Conservation (phyloP, 2,329 filamentous ascomycete species). For the Beauveria sp. region DNA sequence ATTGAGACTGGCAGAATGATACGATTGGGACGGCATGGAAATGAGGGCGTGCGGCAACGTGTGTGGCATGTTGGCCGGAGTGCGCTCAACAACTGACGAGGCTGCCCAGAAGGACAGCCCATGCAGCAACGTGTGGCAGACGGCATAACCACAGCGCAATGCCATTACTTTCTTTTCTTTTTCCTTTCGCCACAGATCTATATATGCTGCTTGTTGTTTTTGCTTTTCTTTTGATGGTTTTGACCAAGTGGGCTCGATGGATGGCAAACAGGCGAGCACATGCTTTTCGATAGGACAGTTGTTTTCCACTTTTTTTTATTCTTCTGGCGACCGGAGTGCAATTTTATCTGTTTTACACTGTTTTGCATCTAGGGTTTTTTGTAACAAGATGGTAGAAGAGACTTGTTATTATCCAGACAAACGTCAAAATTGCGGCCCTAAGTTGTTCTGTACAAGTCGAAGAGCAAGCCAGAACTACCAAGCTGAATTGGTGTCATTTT, state of each 20-base stretch:
- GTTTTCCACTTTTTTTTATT: not conserved
- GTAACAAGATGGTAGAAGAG: not conserved
- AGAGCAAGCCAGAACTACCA: not conserved
- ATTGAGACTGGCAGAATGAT: conserved; percentile 1
- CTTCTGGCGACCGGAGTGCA: conserved; percentile 45
- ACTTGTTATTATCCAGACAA: not conserved
- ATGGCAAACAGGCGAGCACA: conserved; percentile 23
- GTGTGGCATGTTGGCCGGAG: not conserved
- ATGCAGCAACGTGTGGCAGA: not conserved
- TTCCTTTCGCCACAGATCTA: conserved; percentile 5
- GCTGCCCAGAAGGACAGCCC: not conserved
- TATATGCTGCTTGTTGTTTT: not conserved
- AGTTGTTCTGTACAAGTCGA: not conserved
- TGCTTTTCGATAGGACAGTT: conserved; percentile 36
- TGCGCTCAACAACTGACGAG: not conserved
- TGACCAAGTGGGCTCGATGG: conserved; percentile 25
- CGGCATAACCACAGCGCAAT: not conserved
- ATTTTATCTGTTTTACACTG: conserved; percentile 29
- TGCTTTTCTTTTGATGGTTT: conserved; percentile 20
- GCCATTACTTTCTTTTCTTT: not conserved
- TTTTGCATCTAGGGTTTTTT: conserved; percentile 15
- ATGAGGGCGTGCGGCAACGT: not conserved
- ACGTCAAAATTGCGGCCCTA: not conserved
- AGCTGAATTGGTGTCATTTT: too few species aligned
- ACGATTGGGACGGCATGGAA: not conserved